These are phyloP conservation scores for Brassica carinata DNA, from an alignment of 345 rosid species.

Conservation along the genomic window DNA sequence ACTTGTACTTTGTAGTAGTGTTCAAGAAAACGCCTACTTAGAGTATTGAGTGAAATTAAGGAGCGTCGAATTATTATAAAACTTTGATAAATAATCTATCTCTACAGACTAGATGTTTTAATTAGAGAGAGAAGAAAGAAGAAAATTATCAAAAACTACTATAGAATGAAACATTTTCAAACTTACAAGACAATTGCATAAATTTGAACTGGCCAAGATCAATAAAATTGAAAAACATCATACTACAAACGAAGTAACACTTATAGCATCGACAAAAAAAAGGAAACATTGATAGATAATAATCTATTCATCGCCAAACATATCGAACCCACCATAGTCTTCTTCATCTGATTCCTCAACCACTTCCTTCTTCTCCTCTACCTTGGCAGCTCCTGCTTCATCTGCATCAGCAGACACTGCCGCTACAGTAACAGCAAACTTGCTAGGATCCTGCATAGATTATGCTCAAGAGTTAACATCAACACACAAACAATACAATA, in stretches of 20 bases:
- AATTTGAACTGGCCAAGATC: slow-evolving; percentile 19
- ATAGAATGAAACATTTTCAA: too few species aligned
- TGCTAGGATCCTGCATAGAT: slow-evolving; percentile 42
- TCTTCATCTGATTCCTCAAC: slow-evolving; percentile 42
- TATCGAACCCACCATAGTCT: slow-evolving; percentile 41
- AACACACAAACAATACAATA: not conserved
- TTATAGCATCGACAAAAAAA: slow-evolving; percentile 22
- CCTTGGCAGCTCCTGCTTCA: slow-evolving; percentile 34
- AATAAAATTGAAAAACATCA: slow-evolving; percentile 12
- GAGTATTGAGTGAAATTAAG: too few species aligned
- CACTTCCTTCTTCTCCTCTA: slow-evolving; percentile 38
- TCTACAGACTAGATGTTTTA: too few species aligned
- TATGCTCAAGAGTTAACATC: not conserved
- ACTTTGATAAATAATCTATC: too few species aligned
- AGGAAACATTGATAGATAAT: not conserved
- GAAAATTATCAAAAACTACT: not conserved
- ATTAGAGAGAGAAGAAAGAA: too few species aligned
- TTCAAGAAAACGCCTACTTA: too few species aligned
- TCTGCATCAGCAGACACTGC: slow-evolving; percentile 31
- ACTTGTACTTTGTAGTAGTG: too few species aligned
- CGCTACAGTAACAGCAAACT: slow-evolving; percentile 41
- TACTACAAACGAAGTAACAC: slow-evolving; percentile 21
- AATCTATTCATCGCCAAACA: slow-evolving; percentile 35
- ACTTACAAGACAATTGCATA: not conserved
- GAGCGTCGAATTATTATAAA: too few species aligned